Base-by-base conservation (phyloP, 2,329 filamentous ascomycete species). In the Cercospora sp. region DNA sequence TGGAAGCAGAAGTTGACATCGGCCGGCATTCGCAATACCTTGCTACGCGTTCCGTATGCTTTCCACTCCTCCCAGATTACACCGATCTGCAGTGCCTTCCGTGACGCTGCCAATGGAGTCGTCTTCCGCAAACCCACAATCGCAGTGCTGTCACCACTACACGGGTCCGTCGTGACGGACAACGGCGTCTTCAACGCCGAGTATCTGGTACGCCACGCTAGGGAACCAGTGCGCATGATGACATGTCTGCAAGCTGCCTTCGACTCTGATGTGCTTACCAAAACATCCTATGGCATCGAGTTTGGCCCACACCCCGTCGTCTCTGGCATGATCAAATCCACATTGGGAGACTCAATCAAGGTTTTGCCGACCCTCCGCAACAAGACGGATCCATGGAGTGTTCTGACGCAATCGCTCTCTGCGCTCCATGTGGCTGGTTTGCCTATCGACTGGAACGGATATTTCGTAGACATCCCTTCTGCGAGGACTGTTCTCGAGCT, bases 391-490 rank as follows among this genome's bases (percentile, higher is more conserved):
- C 18, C 51, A 31, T 88, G 85, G 81, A 83, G 81, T 71, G 86
- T 84, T 0, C 75, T 90, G 2, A 78, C 82, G 3, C 71, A 75
- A 6, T 84, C 78, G 63, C 76, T 88, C 36, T 80, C 80, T 63
- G 78, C 81, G 0, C 79, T 91, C 0, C 84, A 91, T 75, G 76
- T 75, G 1, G 80, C 79, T 1, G 89, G 31, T 3, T 36, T 36
- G 31, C 31, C 31, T 36, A 36, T 36, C 31, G 12, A 36, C 31
- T 36, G 31, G 31, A 12, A 36, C 31, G 31, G 31, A 36, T 36
- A 36, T 36, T 36, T 36, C 31, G 31, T 36, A 36, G 88, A 83
- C 26, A 87, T 85, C 69, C 33, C 60, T 13, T 68, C 73, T 0
- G 77, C 77, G 0, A 42, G 60, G 79, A 83, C 66, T 68, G 73